phyloP scores from a whole-genome alignment of 2,329 filamentous ascomycete species.

The Dactylonectria estremocensis region DNA sequence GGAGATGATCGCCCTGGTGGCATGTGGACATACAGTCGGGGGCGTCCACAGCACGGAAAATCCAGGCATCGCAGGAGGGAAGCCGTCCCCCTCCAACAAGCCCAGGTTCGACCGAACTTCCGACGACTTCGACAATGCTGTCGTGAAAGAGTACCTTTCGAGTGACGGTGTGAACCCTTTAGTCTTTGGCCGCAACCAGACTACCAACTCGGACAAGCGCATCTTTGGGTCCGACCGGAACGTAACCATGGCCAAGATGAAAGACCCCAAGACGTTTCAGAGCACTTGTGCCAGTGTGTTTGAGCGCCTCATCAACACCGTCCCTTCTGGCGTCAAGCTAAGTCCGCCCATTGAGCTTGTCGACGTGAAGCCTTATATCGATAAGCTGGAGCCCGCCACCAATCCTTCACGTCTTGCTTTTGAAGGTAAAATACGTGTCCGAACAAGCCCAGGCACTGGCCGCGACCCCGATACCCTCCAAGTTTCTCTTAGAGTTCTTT shows the following conservation, averaged over 20 bases:
- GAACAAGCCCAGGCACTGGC: no score
- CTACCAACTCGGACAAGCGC: slow-evolving; percentile 68
- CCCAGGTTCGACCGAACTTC: slow-evolving; percentile 63
- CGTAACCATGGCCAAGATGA: slow-evolving; percentile 66
- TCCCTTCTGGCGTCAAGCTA: slow-evolving; percentile 66
- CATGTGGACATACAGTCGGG: slow-evolving; percentile 74
- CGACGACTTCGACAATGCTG: slow-evolving; percentile 68
- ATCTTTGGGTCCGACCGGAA: slow-evolving; percentile 71
- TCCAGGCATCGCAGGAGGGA: slow-evolving; percentile 65
- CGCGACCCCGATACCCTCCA: no score
- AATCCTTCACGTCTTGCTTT: no score
- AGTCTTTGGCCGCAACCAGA: slow-evolving; percentile 66
- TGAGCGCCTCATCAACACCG: slow-evolving; percentile 74
- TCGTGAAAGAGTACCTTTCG: slow-evolving; percentile 70
- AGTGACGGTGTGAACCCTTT: slow-evolving; percentile 70
- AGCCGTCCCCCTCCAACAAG: slow-evolving; percentile 60
- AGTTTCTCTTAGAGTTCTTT: no score
- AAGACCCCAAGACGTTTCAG: slow-evolving; percentile 61
- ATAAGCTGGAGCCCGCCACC: no score
- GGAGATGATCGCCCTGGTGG: slow-evolving; percentile 74
- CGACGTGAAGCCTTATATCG: slow-evolving; percentile 66
- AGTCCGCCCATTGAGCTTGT: slow-evolving; percentile 69
- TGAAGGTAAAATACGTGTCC: no score
- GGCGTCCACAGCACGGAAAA: slow-evolving; percentile 71
- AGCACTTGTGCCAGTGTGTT: slow-evolving; percentile 66